These are phyloP conservation scores for Collybia sp. DNA, from an alignment of 768 basidiomycete genomes.

Conservation along the genomic window DNA sequence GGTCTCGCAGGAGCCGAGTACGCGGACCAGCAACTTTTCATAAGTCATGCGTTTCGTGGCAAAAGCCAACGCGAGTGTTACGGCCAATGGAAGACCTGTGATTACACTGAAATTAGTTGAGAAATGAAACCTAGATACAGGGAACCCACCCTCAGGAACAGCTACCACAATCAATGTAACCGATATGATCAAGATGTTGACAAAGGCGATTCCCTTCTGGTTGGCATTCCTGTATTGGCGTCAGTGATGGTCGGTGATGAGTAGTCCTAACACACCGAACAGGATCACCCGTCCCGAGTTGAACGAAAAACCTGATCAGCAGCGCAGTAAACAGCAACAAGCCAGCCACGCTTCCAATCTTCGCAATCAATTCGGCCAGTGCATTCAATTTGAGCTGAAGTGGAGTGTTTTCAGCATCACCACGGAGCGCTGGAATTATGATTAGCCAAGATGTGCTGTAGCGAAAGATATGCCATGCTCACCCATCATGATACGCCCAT, in stretches of 20 bases:
- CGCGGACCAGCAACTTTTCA: constrained; percentile 92
- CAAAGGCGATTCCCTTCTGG: constrained; percentile 85
- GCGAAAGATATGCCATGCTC: constrained; percentile 20
- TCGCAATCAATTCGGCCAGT: constrained; percentile 95
- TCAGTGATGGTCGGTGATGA: constrained; percentile 2
- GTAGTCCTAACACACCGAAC: constrained; percentile 34
- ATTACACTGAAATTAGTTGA: constrained; percentile 4
- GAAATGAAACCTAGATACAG: background rate
- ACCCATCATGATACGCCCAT: constrained; percentile 99
- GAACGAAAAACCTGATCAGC: constrained; percentile 94
- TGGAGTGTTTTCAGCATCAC: constrained; percentile 86
- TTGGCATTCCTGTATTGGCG: constrained; percentile 49
- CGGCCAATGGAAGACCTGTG: constrained; percentile 86
- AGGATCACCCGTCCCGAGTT: constrained; percentile 63
- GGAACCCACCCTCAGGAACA: constrained; percentile 37
- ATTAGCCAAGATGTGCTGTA: constrained; percentile 2
- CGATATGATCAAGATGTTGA: constrained; percentile 90
- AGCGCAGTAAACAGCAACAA: constrained; percentile 75
- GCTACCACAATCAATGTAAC: constrained; percentile 70
- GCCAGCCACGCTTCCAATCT: constrained; percentile 80
- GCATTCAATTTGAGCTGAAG: constrained; percentile 90
- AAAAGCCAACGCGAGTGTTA: constrained; percentile 94
- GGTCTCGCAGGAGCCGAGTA: constrained; percentile 95
- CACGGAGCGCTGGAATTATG: constrained; percentile 62
- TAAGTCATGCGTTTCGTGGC: constrained; percentile 98